Evolutionary conservation across 768 basidiomycete genomes (phyloP).

Genomic region (Serendipita sp.): DNA sequence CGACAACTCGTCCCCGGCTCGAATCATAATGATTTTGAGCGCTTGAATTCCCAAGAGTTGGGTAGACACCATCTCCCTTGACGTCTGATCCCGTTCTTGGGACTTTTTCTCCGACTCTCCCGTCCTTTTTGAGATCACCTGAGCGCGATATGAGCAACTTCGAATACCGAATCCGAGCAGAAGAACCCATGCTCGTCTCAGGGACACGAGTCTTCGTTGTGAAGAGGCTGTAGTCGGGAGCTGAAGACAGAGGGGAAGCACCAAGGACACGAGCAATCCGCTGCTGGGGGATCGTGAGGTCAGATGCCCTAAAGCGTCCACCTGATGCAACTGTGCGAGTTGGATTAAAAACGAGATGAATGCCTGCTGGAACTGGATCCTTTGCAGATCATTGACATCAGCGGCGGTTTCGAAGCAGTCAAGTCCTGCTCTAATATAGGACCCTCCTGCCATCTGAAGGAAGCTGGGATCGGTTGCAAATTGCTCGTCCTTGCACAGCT

Average conservation of each 20-base stretch:
- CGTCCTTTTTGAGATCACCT: background rate
- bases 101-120: background rate
- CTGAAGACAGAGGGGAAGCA: slow-evolving; percentile 31
- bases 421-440: slow-evolving; percentile 26
- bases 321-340: slow-evolving; percentile 32
- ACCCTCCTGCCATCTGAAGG: slow-evolving; percentile 22
- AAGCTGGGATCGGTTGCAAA: slow-evolving; percentile 42
- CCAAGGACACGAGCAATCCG: slow-evolving; percentile 44
- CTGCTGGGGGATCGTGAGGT: slow-evolving; percentile 40
- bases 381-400: slow-evolving; percentile 30
- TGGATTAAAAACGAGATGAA: slow-evolving; percentile 22
- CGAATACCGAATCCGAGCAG: background rate
- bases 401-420: slow-evolving; percentile 33
- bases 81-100: background rate
- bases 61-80: slow-evolving; percentile 13
- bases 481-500: slow-evolving; percentile 28
- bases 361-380: slow-evolving; percentile 19
- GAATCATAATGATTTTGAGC: slow-evolving; percentile 49
- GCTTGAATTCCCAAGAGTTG: slow-evolving; percentile 43
- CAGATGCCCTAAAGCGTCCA: slow-evolving; percentile 39
- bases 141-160: background rate
- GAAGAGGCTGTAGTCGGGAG: background rate
- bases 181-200: background rate
- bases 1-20: slow-evolving; percentile 46
- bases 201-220: background rate